Evolutionary conservation across 306 rosid species (phyloP).

Genomic region (Quercus dentata): DNA sequence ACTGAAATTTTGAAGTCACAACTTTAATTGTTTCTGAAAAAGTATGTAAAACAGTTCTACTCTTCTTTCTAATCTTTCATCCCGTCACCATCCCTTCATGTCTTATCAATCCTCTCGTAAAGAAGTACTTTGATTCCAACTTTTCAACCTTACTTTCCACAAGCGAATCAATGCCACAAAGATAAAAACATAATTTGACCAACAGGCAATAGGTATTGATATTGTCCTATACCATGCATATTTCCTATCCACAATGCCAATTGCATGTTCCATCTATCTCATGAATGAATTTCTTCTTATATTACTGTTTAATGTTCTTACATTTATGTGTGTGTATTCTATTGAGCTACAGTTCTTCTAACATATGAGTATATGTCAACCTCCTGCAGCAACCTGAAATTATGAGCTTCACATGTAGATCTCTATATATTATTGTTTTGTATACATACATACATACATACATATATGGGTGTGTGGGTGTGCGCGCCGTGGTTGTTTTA

Average conservation of each 20-base stretch:
- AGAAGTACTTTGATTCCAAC: slow-evolving; percentile 23
- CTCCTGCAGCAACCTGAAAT: slow-evolving; percentile 14
- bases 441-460: background rate
- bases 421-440: background rate
- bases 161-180: slow-evolving; percentile 17
- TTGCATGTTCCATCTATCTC: background rate
- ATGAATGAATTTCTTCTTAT: background rate
- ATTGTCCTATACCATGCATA: background rate
- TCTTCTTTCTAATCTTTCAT: background rate
- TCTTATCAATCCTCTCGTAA: slow-evolving; percentile 25
- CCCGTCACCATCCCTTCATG: background rate
- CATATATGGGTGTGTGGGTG: background rate
- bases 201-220: background rate
- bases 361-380: slow-evolving; percentile 3
- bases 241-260: background rate
- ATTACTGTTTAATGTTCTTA: background rate
- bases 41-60: no score
- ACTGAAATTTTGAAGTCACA: no score
- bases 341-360: background rate
- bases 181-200: background rate
- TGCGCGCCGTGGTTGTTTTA: background rate
- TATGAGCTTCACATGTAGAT: slow-evolving; percentile 36
- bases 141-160: slow-evolving; percentile 8
- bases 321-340: background rate
- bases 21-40: no score